A percentile compares a stretch with the other conserved stretches of the same genome.
phyloP scores from a whole-genome alignment of 768 basidiomycete species.

The Trametes cinnabarina region DNA sequence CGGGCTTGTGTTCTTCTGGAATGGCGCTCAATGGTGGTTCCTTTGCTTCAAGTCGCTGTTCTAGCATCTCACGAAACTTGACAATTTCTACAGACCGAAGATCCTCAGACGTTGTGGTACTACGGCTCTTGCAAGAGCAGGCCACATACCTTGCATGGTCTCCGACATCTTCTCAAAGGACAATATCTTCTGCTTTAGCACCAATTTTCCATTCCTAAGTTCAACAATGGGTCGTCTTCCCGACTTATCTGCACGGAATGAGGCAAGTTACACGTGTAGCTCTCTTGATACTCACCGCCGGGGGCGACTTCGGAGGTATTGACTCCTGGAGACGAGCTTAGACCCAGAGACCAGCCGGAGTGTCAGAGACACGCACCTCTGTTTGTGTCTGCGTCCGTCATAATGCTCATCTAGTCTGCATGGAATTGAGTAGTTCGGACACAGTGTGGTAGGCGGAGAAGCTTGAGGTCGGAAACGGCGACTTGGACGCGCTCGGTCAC shows the following conservation, averaged over 20 bases:
- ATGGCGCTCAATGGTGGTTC: slow-evolving; percentile 53
- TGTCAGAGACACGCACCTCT: slow-evolving; percentile 30
- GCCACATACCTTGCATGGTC: slow-evolving; percentile 68
- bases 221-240: slow-evolving; percentile 52
- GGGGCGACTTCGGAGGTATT: not conserved
- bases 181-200: slow-evolving; percentile 71
- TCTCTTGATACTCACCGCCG: slow-evolving; percentile 4
- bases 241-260: slow-evolving; percentile 32
- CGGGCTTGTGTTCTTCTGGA: slow-evolving; percentile 65
- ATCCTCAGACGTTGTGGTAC: not conserved
- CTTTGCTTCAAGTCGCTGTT: slow-evolving; percentile 46
- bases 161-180: slow-evolving; percentile 79
- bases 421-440: not conserved
- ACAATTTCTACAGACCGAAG: slow-evolving; percentile 56
- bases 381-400: slow-evolving; percentile 37
- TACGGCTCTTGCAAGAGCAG: not conserved
- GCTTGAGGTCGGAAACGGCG: slow-evolving; percentile 17
- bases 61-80: slow-evolving; percentile 70
- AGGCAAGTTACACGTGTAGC: slow-evolving; percentile 5
- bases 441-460: slow-evolving; percentile 9
- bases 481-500: slow-evolving; percentile 28
- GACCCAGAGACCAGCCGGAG: not conserved
- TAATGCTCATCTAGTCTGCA: slow-evolving; percentile 27
- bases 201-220: slow-evolving; percentile 72
- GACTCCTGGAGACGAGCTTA: not conserved